These are phyloP conservation scores for Lycium ferocissimum DNA, from an alignment of 257 asterid genomes.

Conservation along the genomic window DNA sequence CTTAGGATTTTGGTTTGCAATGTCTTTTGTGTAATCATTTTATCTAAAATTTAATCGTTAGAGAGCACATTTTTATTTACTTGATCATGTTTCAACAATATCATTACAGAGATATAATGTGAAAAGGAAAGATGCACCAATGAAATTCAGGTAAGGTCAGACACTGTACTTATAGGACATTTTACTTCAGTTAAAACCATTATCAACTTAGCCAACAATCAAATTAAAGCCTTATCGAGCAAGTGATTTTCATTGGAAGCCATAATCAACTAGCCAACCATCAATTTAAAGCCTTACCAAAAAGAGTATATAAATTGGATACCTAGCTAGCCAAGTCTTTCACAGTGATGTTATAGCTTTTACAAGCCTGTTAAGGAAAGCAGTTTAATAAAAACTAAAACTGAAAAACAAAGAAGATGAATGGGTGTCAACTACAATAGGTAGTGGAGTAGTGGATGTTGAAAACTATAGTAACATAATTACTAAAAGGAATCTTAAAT, in stretches of 20 bases:
- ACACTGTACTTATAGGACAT: not conserved
- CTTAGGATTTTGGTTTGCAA: slow-evolving; percentile 19
- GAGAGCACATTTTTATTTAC: no score
- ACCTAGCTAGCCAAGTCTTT: not conserved
- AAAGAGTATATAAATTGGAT: not conserved
- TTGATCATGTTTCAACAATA: no score
- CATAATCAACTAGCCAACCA: not conserved
- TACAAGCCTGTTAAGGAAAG: not conserved
- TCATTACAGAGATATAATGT: no score
- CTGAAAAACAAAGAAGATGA: not conserved
- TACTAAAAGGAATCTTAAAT: not conserved
- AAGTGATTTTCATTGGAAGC: not conserved
- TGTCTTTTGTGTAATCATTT: not conserved
- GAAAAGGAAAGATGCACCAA: not conserved
- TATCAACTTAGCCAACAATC: not conserved
- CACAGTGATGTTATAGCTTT: not conserved
- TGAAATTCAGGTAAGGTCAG: not conserved
- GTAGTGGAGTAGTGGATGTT: not conserved
- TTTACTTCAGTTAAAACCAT: not conserved
- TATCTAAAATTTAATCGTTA: no score
- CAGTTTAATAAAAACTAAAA: not conserved
- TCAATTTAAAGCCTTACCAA: slow-evolving; percentile 6
- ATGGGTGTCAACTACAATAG: not conserved
- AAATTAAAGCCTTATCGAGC: not conserved
- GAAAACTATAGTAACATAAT: not conserved